Conservation (phyloP, 1,284 basidiomycete species). For the Boletus sp. region DNA sequence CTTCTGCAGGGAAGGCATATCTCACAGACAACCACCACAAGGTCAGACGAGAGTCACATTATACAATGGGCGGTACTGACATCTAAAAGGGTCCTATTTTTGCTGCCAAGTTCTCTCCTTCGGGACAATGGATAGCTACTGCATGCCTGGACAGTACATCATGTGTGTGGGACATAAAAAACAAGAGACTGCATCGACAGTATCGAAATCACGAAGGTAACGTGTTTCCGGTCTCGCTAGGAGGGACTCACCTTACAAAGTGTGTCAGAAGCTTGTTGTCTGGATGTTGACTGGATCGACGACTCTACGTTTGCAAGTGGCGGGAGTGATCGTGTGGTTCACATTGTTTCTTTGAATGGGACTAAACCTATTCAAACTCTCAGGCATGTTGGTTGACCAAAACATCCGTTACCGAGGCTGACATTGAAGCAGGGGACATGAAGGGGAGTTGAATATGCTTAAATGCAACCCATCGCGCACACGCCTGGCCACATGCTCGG, state of each 20-base stretch:
- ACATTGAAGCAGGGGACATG: slow-evolving; percentile 55
- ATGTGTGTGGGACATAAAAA: slow-evolving; percentile 73
- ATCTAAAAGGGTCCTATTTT: slow-evolving; percentile 67
- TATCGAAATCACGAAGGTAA: slow-evolving; percentile 64
- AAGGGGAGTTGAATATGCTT: slow-evolving; percentile 75
- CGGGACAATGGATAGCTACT: slow-evolving; percentile 64
- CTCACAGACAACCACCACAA: slow-evolving; percentile 59
- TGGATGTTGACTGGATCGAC: slow-evolving; percentile 79
- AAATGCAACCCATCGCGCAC: slow-evolving; percentile 64
- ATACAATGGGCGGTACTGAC: too few species aligned
- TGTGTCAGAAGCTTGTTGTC: slow-evolving; percentile 53
- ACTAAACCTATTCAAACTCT: slow-evolving; percentile 53
- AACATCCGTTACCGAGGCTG: slow-evolving; percentile 1
- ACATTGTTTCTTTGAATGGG: slow-evolving; percentile 53
- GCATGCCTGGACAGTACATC: slow-evolving; percentile 72
- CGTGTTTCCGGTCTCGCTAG: slow-evolving; percentile 14
- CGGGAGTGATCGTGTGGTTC: slow-evolving; percentile 65
- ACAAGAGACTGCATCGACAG: slow-evolving; percentile 56
- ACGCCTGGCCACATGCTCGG: slow-evolving; percentile 73
- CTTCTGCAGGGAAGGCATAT: slow-evolving; percentile 52
- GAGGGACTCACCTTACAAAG: slow-evolving; percentile 13
- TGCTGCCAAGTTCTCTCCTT: slow-evolving; percentile 65
- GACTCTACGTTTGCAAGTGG: slow-evolving; percentile 70
- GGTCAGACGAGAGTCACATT: slow-evolving; percentile 39
- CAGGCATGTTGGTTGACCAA: slow-evolving; percentile 39